Evolutionary conservation across 2,329 filamentous ascomycete species (phyloP).

Genomic region (Microcyclospora tardicrescens): DNA sequence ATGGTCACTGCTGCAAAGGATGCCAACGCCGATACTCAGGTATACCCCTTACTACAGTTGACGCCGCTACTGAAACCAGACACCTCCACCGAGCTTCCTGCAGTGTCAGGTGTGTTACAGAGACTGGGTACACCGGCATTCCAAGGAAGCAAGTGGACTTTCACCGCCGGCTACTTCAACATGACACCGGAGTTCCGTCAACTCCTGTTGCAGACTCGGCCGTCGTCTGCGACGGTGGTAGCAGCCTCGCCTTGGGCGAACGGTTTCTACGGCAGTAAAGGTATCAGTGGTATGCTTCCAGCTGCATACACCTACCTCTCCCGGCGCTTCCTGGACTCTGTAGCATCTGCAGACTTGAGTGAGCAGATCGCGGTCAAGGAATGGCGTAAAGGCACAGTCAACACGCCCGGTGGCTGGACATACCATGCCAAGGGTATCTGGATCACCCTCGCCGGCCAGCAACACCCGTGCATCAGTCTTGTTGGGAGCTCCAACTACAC

Average conservation of each 20-base stretch:
- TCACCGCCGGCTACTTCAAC: conserved; percentile 98
- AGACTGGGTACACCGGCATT: conserved; percentile 51
- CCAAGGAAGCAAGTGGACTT: conserved; percentile 70
- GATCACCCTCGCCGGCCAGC: conserved; percentile 56
- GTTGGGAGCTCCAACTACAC: conserved; percentile 95
- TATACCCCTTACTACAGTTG: conserved; percentile 81
- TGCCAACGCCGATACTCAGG: conserved; percentile 47
- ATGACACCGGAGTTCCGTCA: conserved; percentile 73
- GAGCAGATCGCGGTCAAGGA: conserved; percentile 63
- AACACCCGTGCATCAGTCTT: conserved; percentile 62
- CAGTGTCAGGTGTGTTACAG: conserved; percentile 60
- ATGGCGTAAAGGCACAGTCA: conserved; percentile 74
- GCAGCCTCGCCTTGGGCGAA: conserved; percentile 90
- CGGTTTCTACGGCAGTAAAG: conserved; percentile 81
- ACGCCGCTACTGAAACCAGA: conserved; percentile 70
- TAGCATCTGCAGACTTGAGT: conserved; percentile 39
- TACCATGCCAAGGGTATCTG: conserved; percentile 96
- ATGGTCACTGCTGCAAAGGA: conserved; percentile 8
- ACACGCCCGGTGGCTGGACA: conserved; percentile 77
- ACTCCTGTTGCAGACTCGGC: conserved; percentile 62
- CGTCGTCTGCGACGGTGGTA: conserved; percentile 63
- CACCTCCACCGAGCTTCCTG: conserved; percentile 77
- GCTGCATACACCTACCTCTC: conserved; percentile 86
- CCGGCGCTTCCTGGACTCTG: conserved; percentile 60
- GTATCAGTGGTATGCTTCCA: conserved; percentile 79